Percentiles rank a stretch among this genome's conserved stretches.
phyloP scores from a whole-genome alignment of 129 eudicot genomes.

The Flaveria bidentis region DNA sequence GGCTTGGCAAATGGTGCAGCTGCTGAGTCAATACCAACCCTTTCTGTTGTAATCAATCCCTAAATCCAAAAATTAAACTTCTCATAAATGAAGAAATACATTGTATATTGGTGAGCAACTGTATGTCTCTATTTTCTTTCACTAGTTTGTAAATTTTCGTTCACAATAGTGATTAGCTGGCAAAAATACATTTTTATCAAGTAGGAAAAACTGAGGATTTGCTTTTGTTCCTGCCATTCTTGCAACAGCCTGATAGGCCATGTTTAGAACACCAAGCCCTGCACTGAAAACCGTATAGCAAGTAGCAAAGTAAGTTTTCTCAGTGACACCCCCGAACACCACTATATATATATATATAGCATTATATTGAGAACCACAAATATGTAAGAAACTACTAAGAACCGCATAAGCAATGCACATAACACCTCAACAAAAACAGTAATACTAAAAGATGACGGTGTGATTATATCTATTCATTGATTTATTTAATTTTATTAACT shows the following conservation, averaged over 20 bases:
- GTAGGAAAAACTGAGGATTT: conserved; percentile 86
- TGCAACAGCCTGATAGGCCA: conserved; percentile 88
- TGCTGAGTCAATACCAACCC: conserved; percentile 78
- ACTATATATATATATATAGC: too few species aligned
- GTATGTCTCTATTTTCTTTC: background rate
- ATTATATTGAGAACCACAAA: too few species aligned
- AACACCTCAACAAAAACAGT: too few species aligned
- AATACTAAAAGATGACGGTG: too few species aligned
- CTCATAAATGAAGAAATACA: conserved; percentile 1
- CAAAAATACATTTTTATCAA: conserved; percentile 71
- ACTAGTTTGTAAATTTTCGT: conserved; percentile 11
- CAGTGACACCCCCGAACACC: background rate
- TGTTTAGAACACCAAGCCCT: conserved; percentile 97
- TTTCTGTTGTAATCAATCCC: conserved; percentile 91
- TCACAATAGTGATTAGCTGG: conserved; percentile 4
- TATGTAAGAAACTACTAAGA: too few species aligned
- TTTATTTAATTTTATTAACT: too few species aligned
- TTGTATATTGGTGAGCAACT: background rate
- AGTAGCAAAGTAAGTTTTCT: conserved; percentile 23
- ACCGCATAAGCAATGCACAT: too few species aligned
- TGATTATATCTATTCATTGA: too few species aligned
- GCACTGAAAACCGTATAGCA: conserved; percentile 66
- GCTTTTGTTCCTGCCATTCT: conserved; percentile 75
- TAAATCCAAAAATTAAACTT: conserved; percentile 41
- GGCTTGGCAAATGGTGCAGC: conserved; percentile 86